A percentile compares a stretch with the other conserved stretches of the same genome.
Evolutionary conservation across 805 yeast genomes (phyloP).

Genomic region (Kregervanrija pseudodelftensis): DNA sequence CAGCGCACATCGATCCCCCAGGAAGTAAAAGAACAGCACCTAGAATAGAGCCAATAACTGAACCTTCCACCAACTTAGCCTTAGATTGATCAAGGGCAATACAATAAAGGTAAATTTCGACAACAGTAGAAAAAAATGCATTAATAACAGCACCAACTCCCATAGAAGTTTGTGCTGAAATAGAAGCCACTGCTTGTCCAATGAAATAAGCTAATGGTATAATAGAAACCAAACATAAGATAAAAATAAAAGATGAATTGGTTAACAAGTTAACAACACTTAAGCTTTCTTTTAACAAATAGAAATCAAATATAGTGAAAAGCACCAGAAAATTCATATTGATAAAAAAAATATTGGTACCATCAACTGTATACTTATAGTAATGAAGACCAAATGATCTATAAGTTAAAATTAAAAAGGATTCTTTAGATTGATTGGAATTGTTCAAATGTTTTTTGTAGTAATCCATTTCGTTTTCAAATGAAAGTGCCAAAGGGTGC

Average conservation of each 20-base stretch:
- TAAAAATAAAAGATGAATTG: slow-evolving; percentile 59
- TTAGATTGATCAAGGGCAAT: slow-evolving; percentile 83
- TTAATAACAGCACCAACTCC: slow-evolving; percentile 97
- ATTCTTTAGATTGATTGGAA: slow-evolving; percentile 31
- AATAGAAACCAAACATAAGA: slow-evolving; percentile 72
- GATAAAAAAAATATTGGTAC: slow-evolving; percentile 88
- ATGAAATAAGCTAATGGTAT: slow-evolving; percentile 94
- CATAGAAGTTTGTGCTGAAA: slow-evolving; percentile 97
- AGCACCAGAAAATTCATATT: slow-evolving; percentile 73
- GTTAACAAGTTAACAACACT: slow-evolving; percentile 40
- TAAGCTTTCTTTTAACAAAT: slow-evolving; percentile 42
- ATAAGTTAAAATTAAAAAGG: slow-evolving; percentile 80
- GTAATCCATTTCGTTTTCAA: slow-evolving; percentile 51
- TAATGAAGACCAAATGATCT: slow-evolving; percentile 89
- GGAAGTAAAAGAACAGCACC: slow-evolving; percentile 91
- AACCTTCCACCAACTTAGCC: slow-evolving; percentile 89
- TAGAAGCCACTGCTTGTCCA: slow-evolving; percentile 99
- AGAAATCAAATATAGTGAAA: slow-evolving; percentile 77
- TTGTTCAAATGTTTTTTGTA: slow-evolving; percentile 27
- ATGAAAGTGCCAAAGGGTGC: slow-evolving; percentile 85
- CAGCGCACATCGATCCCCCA: slow-evolving; percentile 96
- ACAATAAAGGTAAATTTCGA: slow-evolving; percentile 86
- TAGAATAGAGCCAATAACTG: slow-evolving; percentile 85
- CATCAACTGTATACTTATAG: slow-evolving; percentile 93
- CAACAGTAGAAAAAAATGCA: slow-evolving; percentile 94